phyloP scores from a whole-genome alignment of 1,284 basidiomycete genomes.

The Trichosporon sp. region DNA sequence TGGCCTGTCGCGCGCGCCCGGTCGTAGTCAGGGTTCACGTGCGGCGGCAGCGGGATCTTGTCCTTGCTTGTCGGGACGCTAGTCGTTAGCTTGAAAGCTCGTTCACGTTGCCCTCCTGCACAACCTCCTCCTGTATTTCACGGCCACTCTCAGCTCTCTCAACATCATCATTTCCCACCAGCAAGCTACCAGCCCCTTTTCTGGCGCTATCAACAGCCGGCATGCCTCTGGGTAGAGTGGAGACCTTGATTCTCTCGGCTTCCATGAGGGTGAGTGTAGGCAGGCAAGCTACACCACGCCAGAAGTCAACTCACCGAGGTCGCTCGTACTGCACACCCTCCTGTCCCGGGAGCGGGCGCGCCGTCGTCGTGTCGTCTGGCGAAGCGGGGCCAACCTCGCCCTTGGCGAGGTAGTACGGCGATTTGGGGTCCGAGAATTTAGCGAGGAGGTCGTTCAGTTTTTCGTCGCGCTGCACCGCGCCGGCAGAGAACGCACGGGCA shows the following conservation, averaged over 20 bases:
- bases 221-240: neutral
- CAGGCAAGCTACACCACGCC: neutral
- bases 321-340: neutral
- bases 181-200: too few relatives aligned
- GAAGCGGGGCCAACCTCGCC: slow-evolving; percentile 47
- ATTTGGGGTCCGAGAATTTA: slow-evolving; percentile 48
- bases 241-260: neutral
- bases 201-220: neutral
- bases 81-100: slow-evolving; percentile 3
- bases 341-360: slow-evolving; percentile 32
- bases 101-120: neutral
- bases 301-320: neutral
- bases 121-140: neutral
- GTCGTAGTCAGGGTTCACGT: slow-evolving; percentile 26
- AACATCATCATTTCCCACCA: too few relatives aligned
- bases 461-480: slow-evolving; percentile 3
- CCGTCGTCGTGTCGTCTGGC: slow-evolving; percentile 47
- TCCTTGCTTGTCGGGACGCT: slow-evolving; percentile 13
- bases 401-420: slow-evolving; percentile 48
- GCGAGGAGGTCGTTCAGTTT: slow-evolving; percentile 41
- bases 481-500: neutral
- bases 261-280: neutral
- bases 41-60: slow-evolving; percentile 22
- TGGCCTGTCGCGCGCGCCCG: slow-evolving; percentile 30
- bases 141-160: too few relatives aligned